phyloP scores from a whole-genome alignment of 108 stramenopile genomes.

The Cyclotella kingstonii region DNA sequence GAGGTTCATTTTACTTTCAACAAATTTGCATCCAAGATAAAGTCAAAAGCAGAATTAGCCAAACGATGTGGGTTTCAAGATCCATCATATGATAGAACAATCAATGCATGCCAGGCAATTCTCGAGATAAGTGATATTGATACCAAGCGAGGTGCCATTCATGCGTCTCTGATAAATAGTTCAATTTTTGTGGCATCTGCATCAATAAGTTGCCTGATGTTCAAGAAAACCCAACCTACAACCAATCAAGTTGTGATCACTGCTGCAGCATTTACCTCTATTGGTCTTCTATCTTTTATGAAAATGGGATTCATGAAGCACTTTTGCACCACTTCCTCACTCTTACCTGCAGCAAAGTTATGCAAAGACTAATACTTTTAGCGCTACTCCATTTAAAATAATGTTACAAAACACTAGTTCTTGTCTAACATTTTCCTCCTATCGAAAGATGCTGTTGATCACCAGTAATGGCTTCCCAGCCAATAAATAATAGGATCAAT shows the following conservation, averaged over 20 bases:
- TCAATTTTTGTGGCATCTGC: conserved; percentile 9
- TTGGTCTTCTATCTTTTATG: conserved; percentile 24
- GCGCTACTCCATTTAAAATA: no score
- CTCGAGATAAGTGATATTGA: conserved; percentile 50
- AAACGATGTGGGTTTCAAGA: conserved; percentile 57
- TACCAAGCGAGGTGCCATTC: neutral
- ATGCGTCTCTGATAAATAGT: neutral
- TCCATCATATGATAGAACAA: conserved; percentile 72
- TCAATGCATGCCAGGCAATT: conserved; percentile 69
- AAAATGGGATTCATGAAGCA: conserved; percentile 9
- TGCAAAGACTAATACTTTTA: conserved; percentile 4
- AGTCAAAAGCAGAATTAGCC: conserved; percentile 46
- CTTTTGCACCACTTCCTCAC: conserved; percentile 10
- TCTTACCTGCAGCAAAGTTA: conserved; percentile 23
- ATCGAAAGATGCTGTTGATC: no score
- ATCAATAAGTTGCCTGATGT: conserved; percentile 8
- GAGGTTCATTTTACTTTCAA: conserved; percentile 81
- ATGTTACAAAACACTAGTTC: no score
- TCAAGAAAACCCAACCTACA: conserved; percentile 2
- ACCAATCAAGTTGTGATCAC: conserved; percentile 1
- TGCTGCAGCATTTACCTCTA: conserved; percentile 7
- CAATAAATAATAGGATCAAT: no score
- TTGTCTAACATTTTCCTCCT: no score
- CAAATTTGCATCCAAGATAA: conserved; percentile 56
- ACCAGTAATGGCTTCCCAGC: no score